A percentile compares a stretch with the other conserved stretches of the same genome.
Evolutionary conservation across 202 grass and related monocot species (phyloP).

Genomic region (Setaria viridis): DNA sequence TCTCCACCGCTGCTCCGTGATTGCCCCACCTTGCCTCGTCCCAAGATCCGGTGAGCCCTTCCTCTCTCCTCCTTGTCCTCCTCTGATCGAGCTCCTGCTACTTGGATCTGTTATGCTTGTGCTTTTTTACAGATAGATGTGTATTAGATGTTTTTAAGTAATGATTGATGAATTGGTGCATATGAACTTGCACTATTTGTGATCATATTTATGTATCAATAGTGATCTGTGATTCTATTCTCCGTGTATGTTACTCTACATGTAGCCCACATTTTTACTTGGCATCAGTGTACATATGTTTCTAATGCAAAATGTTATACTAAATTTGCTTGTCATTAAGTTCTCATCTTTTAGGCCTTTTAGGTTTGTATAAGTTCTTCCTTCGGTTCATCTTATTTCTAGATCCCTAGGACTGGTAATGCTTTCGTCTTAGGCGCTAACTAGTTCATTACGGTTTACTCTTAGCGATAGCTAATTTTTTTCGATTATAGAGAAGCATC

Average conservation of each 20-base stretch:
- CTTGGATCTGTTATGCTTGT: no score
- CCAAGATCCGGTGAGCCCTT: no score
- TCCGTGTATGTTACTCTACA: not conserved
- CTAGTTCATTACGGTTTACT: not conserved
- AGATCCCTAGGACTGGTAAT: not conserved
- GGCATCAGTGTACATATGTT: not conserved
- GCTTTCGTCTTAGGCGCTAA: not conserved
- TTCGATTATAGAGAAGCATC: conserved; percentile 1
- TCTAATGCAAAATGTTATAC: not conserved
- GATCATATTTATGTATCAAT: not conserved
- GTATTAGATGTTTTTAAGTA: no score
- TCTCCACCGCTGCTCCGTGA: no score
- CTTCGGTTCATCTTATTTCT: not conserved
- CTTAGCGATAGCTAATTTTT: not conserved
- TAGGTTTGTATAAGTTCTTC: not conserved
- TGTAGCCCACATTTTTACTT: not conserved
- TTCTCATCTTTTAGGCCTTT: not conserved
- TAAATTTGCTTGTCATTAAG: not conserved
- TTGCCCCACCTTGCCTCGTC: no score
- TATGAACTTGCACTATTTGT: no score
- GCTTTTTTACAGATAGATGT: no score
- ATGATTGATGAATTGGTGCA: no score
- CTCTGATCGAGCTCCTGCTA: no score
- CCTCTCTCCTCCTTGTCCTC: no score
- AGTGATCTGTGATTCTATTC: not conserved